Conservation (phyloP, 1,139 yeast species). For the Taphrina wiesneri region DNA sequence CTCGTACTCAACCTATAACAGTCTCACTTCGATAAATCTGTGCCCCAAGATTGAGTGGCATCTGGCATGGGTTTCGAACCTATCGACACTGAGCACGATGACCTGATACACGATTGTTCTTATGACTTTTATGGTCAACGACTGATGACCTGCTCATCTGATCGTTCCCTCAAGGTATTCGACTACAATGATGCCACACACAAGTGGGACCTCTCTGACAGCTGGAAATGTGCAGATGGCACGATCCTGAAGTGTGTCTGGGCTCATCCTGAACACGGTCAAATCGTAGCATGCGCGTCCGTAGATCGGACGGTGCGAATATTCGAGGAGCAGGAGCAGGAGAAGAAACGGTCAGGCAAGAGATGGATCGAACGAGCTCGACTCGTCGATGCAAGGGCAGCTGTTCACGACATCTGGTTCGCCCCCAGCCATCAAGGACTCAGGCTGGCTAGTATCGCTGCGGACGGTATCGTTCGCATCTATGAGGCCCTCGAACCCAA, state of each 20-base stretch:
- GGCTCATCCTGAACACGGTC: constrained; percentile 95
- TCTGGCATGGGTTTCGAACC: constrained; percentile 21
- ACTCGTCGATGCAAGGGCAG: constrained; percentile 53
- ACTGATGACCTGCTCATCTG: constrained; percentile 88
- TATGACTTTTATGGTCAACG: constrained; percentile 83
- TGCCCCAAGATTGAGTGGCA: neutral
- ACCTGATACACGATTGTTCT: constrained; percentile 80
- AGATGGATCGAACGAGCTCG: constrained; percentile 60
- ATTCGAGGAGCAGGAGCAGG: constrained; percentile 74
- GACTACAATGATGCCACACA: constrained; percentile 49
- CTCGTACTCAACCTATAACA: no score
- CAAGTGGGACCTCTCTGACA: constrained; percentile 77
- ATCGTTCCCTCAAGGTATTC: constrained; percentile 85
- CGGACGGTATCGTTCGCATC: constrained; percentile 82
- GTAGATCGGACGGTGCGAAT: constrained; percentile 84
- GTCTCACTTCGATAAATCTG: neutral
- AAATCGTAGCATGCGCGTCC: constrained; percentile 81
- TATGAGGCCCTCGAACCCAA: constrained; percentile 90
- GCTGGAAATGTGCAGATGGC: constrained; percentile 95
- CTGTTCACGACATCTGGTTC: constrained; percentile 83
- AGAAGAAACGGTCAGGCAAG: constrained; percentile 51
- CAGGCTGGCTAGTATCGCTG: constrained; percentile 81
- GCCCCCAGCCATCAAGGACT: constrained; percentile 86
- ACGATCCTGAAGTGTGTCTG: constrained; percentile 78
- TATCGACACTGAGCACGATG: constrained; percentile 83